Conservation (phyloP, 495 filamentous ascomycete species). For the Durotheca rogersii region DNA sequence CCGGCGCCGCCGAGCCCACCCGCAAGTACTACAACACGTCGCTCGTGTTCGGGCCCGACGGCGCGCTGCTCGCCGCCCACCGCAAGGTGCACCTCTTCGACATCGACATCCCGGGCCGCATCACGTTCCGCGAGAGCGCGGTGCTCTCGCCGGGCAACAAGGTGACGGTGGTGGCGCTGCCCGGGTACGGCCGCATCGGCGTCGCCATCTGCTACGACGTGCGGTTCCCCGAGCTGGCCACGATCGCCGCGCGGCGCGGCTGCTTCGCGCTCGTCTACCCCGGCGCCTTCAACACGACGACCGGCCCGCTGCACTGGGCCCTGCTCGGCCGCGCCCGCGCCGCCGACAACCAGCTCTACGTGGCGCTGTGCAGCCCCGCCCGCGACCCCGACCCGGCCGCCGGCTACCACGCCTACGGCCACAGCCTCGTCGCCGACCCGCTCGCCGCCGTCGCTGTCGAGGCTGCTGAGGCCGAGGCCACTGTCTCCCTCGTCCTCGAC, state of each 20-base stretch:
- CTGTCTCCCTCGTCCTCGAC: conserved; percentile 73
- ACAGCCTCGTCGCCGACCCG: conserved; percentile 86
- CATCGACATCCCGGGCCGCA: conserved; percentile 95
- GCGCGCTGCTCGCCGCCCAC: conserved; percentile 78
- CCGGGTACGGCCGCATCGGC: conserved; percentile 80
- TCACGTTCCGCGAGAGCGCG: conserved; percentile 86
- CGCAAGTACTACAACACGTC: conserved; percentile 91
- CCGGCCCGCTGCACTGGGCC: conserved; percentile 88
- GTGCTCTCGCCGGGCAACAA: conserved; percentile 81
- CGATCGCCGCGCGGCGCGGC: conserved; percentile 71
- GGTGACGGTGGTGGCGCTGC: conserved; percentile 77
- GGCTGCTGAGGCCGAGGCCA: conserved; percentile 72
- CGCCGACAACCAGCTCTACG: conserved; percentile 93
- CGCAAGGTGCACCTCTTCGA: conserved; percentile 98
- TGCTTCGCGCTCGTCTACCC: conserved; percentile 88
- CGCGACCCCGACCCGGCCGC: conserved; percentile 70
- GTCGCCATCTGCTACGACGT: conserved; percentile 97
- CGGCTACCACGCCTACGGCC: conserved; percentile 92
- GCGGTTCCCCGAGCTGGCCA: conserved; percentile 92
- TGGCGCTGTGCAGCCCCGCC: conserved; percentile 88
- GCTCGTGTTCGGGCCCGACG: conserved; percentile 75
- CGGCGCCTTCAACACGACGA: conserved; percentile 93
- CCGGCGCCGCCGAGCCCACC: too few relatives aligned
- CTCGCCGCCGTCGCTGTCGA: conserved; percentile 76
- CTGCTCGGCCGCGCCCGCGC: conserved; percentile 80